Conservation (phyloP, 2,329 filamentous ascomycete species). For the Stemphylium vesicarium region DNA sequence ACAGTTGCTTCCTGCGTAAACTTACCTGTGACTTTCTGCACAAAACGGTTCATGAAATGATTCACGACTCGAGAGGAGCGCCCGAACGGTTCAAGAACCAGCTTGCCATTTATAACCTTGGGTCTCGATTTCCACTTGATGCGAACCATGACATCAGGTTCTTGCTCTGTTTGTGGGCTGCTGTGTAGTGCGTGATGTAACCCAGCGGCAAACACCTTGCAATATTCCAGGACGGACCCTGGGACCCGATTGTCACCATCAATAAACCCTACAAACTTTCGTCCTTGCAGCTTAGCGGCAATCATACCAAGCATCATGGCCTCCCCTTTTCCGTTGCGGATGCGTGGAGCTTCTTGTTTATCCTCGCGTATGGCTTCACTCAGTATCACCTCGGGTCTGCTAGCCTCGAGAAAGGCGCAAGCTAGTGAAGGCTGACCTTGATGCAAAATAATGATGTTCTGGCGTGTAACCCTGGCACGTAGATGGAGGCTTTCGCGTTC, state of each 20-base stretch:
- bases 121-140: slow-evolving; percentile 29
- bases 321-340: slow-evolving; percentile 25
- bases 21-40: neutral
- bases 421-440: slow-evolving; percentile 19
- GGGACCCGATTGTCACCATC: slow-evolving; percentile 26
- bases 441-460: slow-evolving; percentile 10
- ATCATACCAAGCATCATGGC: slow-evolving; percentile 24
- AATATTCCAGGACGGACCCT: slow-evolving; percentile 26
- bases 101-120: slow-evolving; percentile 15
- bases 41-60: slow-evolving; percentile 19
- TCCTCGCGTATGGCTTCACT: neutral
- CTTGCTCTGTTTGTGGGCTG: neutral
- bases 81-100: slow-evolving; percentile 16
- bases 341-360: neutral
- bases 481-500: slow-evolving; percentile 12
- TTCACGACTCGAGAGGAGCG: slow-evolving; percentile 24
- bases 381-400: slow-evolving; percentile 10
- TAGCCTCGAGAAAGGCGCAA: slow-evolving; percentile 10
- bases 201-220: slow-evolving; percentile 24
- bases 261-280: slow-evolving; percentile 20
- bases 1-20: neutral
- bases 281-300: slow-evolving; percentile 14
- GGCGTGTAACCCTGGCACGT: slow-evolving; percentile 6
- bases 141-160: slow-evolving; percentile 21
- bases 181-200: slow-evolving; percentile 11